Base-by-base conservation (phyloP, 805 yeast genomes). In the Teunomyces cretensis region DNA sequence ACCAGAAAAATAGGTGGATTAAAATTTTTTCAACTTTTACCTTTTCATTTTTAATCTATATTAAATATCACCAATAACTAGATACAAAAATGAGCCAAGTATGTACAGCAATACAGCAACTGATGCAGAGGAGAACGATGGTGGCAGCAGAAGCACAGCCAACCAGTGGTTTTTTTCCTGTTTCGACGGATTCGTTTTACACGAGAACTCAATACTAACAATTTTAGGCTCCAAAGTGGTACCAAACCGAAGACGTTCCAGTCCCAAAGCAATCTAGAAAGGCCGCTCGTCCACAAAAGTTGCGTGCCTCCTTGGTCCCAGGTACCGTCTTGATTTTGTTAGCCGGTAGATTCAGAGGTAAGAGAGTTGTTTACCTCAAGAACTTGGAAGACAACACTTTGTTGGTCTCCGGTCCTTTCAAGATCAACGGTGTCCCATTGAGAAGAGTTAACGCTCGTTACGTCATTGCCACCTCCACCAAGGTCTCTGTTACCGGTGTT, bases 331-430 rank as follows among this genome's bases (percentile, higher is more conserved):
- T 94, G 73, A 92, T 92, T 76, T 79, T 92, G 74, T 84, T 92
- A 72, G 97, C 98, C 67, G 99, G 99, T 74, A 89, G 97, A 79
- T 92, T 90, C 96, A 88, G 99, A 79, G 99, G 99, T 76, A 94
- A 92, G 88, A 91, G 98, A 81, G 99, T 94, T 65, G 98, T 92
- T 58, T 87, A 86, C 86, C 85, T 92, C 75, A 92, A 92, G 86
- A 78, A 86, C 76, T 83, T 94, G 71, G 96, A 90, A 79, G 98
- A 94, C 84, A 88, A 89, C 89, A 92, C 97, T 57, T 80, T 92
- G 67, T 86, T 92, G 70, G 96, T 92, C 55, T 79, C 97, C 53
- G 99, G 99, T 74, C 99, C 99, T 67, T 94, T 92, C 96, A 92
- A 94, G 84, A 88, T 92, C 68, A 92, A 92, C 80, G 99, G 99